Base-by-base conservation (phyloP, 2,329 filamentous ascomycete species). In the Botrytis tulipae region DNA sequence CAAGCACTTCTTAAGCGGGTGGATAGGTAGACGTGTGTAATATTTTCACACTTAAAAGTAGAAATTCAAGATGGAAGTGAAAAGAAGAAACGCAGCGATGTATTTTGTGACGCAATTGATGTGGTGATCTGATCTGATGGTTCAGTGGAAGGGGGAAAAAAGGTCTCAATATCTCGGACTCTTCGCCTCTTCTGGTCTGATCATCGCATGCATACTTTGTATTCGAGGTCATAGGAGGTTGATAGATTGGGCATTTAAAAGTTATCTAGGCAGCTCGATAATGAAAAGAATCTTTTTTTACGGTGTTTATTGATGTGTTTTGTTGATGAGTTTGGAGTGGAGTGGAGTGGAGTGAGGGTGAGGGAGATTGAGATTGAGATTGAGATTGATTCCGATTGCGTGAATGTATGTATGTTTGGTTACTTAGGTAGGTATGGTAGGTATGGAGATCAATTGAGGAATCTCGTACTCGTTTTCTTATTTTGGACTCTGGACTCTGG, bases 161-260 rank as follows among this genome's bases (percentile, higher is more conserved):
- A 40, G n/a, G 46, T 29, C 65, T 68, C 66, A 48, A 54, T 22
- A 32, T 57, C 48, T 42, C 29, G 18, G 48, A 59, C 22, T 74
- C 46, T 67, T 67, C 32, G 32, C 48, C 16, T 67, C 8, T 42
- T 42, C 35, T 57, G 35, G 18, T 42, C 35, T 42, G 35, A 37
- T 57, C 60, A 46, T 73, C 68, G 73, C 51, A 62, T 73, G 76
- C 75, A 77, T 77, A 54, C 44, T 46, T 37, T 22, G 32, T 51
- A 74, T 74, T 72, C 25, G 25, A 54, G 48, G 48, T 54, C 61
- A 40, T 51, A 68, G 70, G 54, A 74, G 76, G 78, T 78, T 76
- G 77, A 75, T 78, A 79, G 76, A 78, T 75, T 75, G 77, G 76
- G 76, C 16, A 67, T n/a, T 67, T 32, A 78, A 78, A 79, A 78